Conservation (phyloP, 2,329 filamentous ascomycete species). For the Cryphonectria japonica region DNA sequence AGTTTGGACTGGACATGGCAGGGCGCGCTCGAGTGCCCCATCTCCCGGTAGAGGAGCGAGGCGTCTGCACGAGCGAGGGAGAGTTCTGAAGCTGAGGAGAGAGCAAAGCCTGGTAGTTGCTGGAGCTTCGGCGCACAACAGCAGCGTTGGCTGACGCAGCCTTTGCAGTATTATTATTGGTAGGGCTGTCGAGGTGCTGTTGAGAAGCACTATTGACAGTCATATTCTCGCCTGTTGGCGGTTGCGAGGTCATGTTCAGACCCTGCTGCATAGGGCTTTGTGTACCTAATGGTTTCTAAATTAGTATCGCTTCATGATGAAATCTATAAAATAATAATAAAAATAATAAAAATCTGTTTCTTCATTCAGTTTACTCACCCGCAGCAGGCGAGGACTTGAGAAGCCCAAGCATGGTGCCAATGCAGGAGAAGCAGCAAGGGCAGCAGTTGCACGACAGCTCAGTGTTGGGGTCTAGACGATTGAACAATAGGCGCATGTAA, state of each 20-base stretch:
- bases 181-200: neutral
- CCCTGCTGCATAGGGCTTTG: neutral
- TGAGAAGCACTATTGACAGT: neutral
- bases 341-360: neutral
- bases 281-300: neutral
- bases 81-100: neutral
- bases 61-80: neutral
- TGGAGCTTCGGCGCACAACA: neutral
- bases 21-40: neutral
- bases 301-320: neutral
- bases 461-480: neutral
- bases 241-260: neutral
- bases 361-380: neutral
- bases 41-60: neutral
- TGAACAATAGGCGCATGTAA: conserved; percentile 5
- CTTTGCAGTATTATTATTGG: neutral
- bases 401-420: conserved; percentile 9
- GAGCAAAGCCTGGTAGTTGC: conserved; percentile 5
- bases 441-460: neutral
- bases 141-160: neutral
- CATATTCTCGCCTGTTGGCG: conserved; percentile 1
- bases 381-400: conserved; percentile 3
- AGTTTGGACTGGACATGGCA: neutral
- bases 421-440: conserved; percentile 7
- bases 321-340: too few relatives aligned